These are phyloP conservation scores for Saccharomycopsis guyanensis DNA, from an alignment of 805 yeast genomes.

Conservation along the genomic window DNA sequence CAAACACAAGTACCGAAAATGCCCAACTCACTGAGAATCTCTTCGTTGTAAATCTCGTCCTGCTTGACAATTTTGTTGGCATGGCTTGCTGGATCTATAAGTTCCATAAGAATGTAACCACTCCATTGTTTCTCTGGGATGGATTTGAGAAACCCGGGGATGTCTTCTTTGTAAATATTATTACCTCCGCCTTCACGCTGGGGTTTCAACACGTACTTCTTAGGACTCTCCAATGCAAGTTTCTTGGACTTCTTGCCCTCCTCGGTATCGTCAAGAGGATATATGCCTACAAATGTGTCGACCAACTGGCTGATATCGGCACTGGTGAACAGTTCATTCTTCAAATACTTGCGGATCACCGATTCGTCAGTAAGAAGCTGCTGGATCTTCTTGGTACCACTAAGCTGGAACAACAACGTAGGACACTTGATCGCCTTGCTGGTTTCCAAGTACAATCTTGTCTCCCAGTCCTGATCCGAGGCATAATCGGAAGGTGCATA, in stretches of 20 bases:
- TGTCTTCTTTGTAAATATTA: slow-evolving; percentile 80
- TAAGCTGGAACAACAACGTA: slow-evolving; percentile 74
- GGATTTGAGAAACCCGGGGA: slow-evolving; percentile 59
- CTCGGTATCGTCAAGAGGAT: slow-evolving; percentile 71
- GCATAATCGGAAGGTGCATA: slow-evolving; percentile 80
- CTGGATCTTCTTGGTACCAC: slow-evolving; percentile 92
- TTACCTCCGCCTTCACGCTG: slow-evolving; percentile 99
- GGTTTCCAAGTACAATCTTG: slow-evolving; percentile 64
- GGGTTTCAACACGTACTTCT: slow-evolving; percentile 81
- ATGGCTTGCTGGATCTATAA: slow-evolving; percentile 69
- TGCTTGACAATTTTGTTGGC: slow-evolving; percentile 66
- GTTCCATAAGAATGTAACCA: slow-evolving; percentile 89
- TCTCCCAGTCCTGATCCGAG: slow-evolving; percentile 63
- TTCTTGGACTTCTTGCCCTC: slow-evolving; percentile 56
- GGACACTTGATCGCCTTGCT: slow-evolving; percentile 88
- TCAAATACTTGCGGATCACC: slow-evolving; percentile 41
- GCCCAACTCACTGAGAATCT: slow-evolving; percentile 85
- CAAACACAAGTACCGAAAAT: slow-evolving; percentile 79
- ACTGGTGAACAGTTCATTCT: slow-evolving; percentile 12
- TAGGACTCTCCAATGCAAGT: slow-evolving; percentile 62
- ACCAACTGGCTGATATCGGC: slow-evolving; percentile 25
- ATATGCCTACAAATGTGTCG: slow-evolving; percentile 73
- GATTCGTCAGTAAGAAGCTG: slow-evolving; percentile 64
- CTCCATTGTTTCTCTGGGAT: slow-evolving; percentile 72
- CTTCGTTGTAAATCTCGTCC: slow-evolving; percentile 55